Evolutionary conservation across 2,329 filamentous ascomycete species (phyloP).

Genomic region (Cryphonectria naterciae): DNA sequence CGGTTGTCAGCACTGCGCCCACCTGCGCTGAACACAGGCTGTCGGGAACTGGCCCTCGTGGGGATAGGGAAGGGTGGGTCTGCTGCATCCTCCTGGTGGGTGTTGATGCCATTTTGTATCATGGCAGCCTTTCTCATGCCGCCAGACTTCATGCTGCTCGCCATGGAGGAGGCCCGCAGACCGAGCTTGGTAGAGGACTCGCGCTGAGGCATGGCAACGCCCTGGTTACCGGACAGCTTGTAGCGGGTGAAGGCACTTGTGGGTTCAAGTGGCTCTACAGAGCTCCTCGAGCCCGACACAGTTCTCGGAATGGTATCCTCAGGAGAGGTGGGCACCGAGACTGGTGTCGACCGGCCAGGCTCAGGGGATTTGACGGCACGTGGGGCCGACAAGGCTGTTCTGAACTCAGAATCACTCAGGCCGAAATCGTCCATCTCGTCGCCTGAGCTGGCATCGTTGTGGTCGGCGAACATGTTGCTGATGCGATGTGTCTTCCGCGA

Average conservation of each 20-base stretch:
- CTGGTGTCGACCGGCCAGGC: slow-evolving; percentile 17
- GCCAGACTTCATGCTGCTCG: slow-evolving; percentile 51
- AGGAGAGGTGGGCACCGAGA: slow-evolving; percentile 42
- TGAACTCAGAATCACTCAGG: slow-evolving; percentile 68
- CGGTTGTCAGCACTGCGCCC: slow-evolving; percentile 71
- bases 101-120: slow-evolving; percentile 77
- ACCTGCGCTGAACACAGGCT: slow-evolving; percentile 68
- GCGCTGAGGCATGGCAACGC: slow-evolving; percentile 25
- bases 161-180: slow-evolving; percentile 38
- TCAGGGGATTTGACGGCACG: slow-evolving; percentile 44
- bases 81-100: slow-evolving; percentile 63
- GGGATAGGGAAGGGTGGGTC: slow-evolving; percentile 92
- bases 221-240: slow-evolving; percentile 39
- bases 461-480: slow-evolving; percentile 82
- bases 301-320: slow-evolving; percentile 45
- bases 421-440: slow-evolving; percentile 69
- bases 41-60: slow-evolving; percentile 82
- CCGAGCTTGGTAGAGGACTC: slow-evolving; percentile 29
- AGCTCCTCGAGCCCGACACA: slow-evolving; percentile 26
- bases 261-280: slow-evolving; percentile 41
- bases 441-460: slow-evolving; percentile 70
- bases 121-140: slow-evolving; percentile 78
- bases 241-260: slow-evolving; percentile 53
- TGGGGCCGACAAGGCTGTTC: slow-evolving; percentile 67
- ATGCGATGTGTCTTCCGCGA: slow-evolving; percentile 73